Evolutionary conservation across 2,329 filamentous ascomycete species (phyloP).

Genomic region (Escovopsis sp.): DNA sequence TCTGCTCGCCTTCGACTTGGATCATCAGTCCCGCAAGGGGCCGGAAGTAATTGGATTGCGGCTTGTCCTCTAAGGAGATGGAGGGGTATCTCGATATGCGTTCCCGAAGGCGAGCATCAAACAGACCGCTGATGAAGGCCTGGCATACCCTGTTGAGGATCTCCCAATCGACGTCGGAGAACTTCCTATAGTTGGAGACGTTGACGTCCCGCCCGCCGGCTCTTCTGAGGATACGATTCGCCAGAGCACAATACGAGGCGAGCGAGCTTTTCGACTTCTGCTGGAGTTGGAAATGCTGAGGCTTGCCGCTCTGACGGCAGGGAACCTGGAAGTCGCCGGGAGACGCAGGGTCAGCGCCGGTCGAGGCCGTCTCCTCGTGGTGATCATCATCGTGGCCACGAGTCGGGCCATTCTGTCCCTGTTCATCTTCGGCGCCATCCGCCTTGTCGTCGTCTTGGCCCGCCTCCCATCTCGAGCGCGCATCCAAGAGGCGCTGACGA

Average conservation of each 20-base stretch:
- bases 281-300: slow-evolving; percentile 19
- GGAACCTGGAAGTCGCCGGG: slow-evolving; percentile 11
- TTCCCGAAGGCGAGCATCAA: slow-evolving; percentile 28
- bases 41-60: slow-evolving; percentile 20
- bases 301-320: slow-evolving; percentile 5
- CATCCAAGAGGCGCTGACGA: slow-evolving; percentile 43
- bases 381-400: slow-evolving; percentile 9
- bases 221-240: slow-evolving; percentile 35
- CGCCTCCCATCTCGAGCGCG: slow-evolving; percentile 58
- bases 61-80: slow-evolving; percentile 21
- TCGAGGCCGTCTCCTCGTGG: slow-evolving; percentile 1
- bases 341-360: slow-evolving; percentile 4
- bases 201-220: slow-evolving; percentile 36
- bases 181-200: slow-evolving; percentile 28
- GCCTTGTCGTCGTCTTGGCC: slow-evolving; percentile 28
- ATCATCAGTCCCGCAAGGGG: slow-evolving; percentile 38
- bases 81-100: slow-evolving; percentile 33
- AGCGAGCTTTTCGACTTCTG: slow-evolving; percentile 29
- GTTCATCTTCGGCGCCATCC: slow-evolving; percentile 21
- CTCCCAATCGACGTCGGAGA: slow-evolving; percentile 29
- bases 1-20: slow-evolving; percentile 41
- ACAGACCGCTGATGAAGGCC: slow-evolving; percentile 40
- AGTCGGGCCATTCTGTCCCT: slow-evolving; percentile 12
- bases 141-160: slow-evolving; percentile 37
- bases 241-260: slow-evolving; percentile 29